A percentile compares a stretch with the other conserved stretches of the same genome.
These are phyloP conservation scores for Trapa bicornis DNA, from an alignment of 345 rosid genomes.

Conservation along the genomic window DNA sequence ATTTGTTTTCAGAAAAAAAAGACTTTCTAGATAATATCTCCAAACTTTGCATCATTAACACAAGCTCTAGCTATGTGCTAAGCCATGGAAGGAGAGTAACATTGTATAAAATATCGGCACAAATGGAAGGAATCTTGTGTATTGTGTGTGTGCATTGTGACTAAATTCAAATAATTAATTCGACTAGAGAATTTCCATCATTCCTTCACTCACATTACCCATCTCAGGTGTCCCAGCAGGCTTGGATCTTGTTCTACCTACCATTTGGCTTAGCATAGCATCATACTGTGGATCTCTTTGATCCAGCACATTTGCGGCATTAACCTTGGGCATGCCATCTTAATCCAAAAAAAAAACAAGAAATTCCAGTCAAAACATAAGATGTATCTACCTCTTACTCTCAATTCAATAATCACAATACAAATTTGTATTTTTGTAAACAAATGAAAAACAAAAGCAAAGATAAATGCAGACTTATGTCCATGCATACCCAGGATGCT, in stretches of 20 bases:
- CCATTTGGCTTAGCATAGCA: slow-evolving; percentile 81
- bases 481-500: background rate
- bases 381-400: no score
- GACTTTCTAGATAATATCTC: background rate
- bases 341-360: background rate
- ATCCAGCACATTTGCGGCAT: slow-evolving; percentile 42
- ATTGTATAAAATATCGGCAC: background rate
- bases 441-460: background rate
- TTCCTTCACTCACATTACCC: slow-evolving; percentile 64
- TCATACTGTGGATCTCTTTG: slow-evolving; percentile 60
- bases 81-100: background rate
- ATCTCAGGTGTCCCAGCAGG: slow-evolving; percentile 79
- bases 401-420: background rate
- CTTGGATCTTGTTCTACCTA: slow-evolving; percentile 65
- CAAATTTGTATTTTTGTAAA: background rate
- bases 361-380: background rate
- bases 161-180: background rate
- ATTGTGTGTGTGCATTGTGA: background rate
- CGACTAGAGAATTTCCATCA: background rate
- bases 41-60: background rate
- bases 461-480: background rate
- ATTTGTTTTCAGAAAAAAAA: background rate
- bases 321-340: slow-evolving; percentile 29
- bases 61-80: no score
- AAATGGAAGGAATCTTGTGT: background rate